Conservation (phyloP, 2,329 filamentous ascomycete species). For the Pseudohalonectria lignicola region DNA sequence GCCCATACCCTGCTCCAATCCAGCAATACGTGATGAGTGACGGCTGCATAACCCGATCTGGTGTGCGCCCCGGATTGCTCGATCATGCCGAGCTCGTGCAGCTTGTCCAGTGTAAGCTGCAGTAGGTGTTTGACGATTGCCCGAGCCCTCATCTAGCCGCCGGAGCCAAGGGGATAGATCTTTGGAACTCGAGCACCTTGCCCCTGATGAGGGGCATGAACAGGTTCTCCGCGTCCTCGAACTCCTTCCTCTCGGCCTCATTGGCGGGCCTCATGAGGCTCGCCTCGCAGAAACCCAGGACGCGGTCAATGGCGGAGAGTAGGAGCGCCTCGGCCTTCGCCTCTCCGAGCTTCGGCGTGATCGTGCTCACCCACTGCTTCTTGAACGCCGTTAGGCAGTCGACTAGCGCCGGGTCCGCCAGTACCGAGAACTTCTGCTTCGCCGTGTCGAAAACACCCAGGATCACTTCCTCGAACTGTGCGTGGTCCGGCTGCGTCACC, state of each 20-base stretch:
- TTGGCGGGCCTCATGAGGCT: constrained; percentile 19
- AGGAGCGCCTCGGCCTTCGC: constrained; percentile 33
- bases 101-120: too few species aligned
- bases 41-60: too few species aligned
- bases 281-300: constrained; percentile 32
- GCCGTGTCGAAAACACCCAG: constrained; percentile 27
- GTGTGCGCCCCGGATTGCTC: too few species aligned
- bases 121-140: too few species aligned
- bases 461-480: constrained; percentile 35
- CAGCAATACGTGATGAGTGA: too few species aligned
- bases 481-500: constrained; percentile 25
- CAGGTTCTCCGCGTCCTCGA: constrained; percentile 18
- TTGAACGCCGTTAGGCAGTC: constrained; percentile 32
- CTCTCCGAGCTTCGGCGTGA: constrained; percentile 27
- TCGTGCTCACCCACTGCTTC: constrained; percentile 28
- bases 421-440: constrained; percentile 11
- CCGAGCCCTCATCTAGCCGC: too few species aligned
- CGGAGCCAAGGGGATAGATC: too few species aligned
- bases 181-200: constrained; percentile 13
- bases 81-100: too few species aligned
- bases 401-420: constrained; percentile 26
- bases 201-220: constrained; percentile 15
- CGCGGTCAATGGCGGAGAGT: constrained; percentile 38
- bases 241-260: constrained; percentile 16
- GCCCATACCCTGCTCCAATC: too few species aligned